Percentiles rank a stretch among this genome's conserved stretches.
Conservation (phyloP, 164 flowering plant species). For the Cinnamomum micranthum region DNA sequence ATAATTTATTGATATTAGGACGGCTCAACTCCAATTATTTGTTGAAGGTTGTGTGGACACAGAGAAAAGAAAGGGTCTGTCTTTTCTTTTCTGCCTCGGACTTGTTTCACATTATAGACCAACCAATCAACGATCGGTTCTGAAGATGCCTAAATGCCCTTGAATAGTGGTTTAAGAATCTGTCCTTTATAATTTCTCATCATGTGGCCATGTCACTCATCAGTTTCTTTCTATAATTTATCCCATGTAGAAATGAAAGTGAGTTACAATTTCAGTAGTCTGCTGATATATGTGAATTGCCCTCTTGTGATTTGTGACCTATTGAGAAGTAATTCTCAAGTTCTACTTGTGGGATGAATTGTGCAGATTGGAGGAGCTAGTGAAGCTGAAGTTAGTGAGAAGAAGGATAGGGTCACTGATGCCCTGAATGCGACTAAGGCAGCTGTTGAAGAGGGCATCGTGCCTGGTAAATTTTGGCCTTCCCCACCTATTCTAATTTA, state of each 20-base stretch:
- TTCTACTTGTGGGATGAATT: background rate
- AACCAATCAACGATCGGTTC: no score
- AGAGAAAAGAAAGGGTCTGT: no score
- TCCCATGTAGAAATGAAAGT: background rate
- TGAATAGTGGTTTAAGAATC: background rate
- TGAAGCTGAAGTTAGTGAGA: conserved; percentile 93
- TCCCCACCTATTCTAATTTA: background rate
- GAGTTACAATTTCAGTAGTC: background rate
- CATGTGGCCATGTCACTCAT: background rate
- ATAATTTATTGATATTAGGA: no score
- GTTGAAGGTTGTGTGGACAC: no score
- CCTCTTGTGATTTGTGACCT: background rate
- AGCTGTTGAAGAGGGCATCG: conserved; percentile 95
- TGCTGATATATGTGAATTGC: background rate
- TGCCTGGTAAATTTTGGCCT: conserved; percentile 48
- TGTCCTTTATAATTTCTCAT: background rate
- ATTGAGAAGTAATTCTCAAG: no score
- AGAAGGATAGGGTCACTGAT: conserved; percentile 94
- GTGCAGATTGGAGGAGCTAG: conserved; percentile 97
- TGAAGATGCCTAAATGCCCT: no score
- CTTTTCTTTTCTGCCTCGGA: no score
- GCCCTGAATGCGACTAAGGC: conserved; percentile 97
- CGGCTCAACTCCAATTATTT: no score
- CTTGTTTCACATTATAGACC: no score
- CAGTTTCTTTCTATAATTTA: no score